Base-by-base conservation (phyloP, 306 rosid genomes). In the Leucaena leucocephala region DNA sequence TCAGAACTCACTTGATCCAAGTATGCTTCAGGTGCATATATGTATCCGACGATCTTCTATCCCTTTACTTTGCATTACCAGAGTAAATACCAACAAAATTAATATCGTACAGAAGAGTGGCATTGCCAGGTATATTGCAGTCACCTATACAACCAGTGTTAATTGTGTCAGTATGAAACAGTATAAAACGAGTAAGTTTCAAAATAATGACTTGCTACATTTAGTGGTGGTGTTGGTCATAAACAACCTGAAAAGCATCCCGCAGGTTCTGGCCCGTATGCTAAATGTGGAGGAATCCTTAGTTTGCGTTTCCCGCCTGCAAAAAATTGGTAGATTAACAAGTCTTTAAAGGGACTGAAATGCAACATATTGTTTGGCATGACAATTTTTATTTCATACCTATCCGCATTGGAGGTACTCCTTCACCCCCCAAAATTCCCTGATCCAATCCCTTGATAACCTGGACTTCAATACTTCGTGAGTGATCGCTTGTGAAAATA, bases 241-340 rank as follows among this genome's bases (percentile, higher is more conserved):
- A 63, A 83, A 75, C 42, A 82, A 93, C 99, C 98, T 86, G 96
- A 89, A 86, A 93, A 96, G 85, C 98, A 96, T 19, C 98, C 97
- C 1, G 91, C 99, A 71, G 99, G 99, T 86, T 96, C 99, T 69
- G 99, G 98, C 35, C 99, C 99, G 84, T 95, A 95, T 27, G 97
- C 98, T 76, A 95, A 93, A 42, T 83, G 70, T 16, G 99, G 94
- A 77, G 99, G 98, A 85, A 96, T 91, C 73, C 34, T 76, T 70
- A 96, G 92, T 78, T 93, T 90, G 76, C 94, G 92, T 85, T 91
- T 90, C 55, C 99, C 98, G 55, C 99, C 99, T 93, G 84, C 17
- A 21, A 35, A 76, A 80, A 80, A 83, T 64, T 13, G 72, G 54
- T 38, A 69, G 42, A 79, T 55, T 72, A 64, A 45, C 3, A 19